Evolutionary conservation across 1,284 basidiomycete genomes (phyloP).

Genomic region (Microbotryum violaceum): DNA sequence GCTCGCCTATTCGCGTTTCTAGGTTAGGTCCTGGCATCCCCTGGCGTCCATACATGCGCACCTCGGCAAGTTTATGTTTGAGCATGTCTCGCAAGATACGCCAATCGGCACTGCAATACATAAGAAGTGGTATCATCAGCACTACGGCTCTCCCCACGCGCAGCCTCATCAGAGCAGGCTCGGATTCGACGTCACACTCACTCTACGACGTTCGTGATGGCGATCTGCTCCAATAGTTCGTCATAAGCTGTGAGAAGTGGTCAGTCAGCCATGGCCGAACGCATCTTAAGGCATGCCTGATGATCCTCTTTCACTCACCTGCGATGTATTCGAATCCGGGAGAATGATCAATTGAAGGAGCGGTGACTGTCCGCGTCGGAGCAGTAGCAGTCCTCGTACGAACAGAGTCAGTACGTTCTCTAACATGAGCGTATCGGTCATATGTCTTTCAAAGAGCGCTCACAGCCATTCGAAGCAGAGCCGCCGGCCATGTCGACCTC

Average conservation of each 20-base stretch:
- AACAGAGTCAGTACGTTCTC: neutral
- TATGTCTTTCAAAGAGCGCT: neutral
- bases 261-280: neutral
- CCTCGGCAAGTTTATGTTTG: conserved; percentile 60
- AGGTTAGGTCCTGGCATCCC: conserved; percentile 4
- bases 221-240: conserved; percentile 56
- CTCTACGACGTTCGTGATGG: conserved; percentile 62
- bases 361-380: conserved; percentile 3
- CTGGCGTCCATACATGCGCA: conserved; percentile 39
- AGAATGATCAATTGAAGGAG: conserved; percentile 6
- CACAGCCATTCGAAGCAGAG: conserved; percentile 15
- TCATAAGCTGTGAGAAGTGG: conserved; percentile 52
- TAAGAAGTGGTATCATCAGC: conserved; percentile 3
- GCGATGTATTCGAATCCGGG: conserved; percentile 15
- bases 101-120: conserved; percentile 62
- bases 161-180: neutral
- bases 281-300: neutral
- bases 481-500: too few relatives aligned
- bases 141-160: conserved; percentile 1
- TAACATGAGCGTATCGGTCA: too few relatives aligned
- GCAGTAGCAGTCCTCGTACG: neutral
- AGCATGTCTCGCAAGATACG: conserved; percentile 59
- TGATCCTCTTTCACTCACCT: neutral
- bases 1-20: too few relatives aligned
- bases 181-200: conserved; percentile 41